These are phyloP conservation scores for Chrysoporthe austroafricana DNA, from an alignment of 2,329 filamentous ascomycete species.

Conservation along the genomic window DNA sequence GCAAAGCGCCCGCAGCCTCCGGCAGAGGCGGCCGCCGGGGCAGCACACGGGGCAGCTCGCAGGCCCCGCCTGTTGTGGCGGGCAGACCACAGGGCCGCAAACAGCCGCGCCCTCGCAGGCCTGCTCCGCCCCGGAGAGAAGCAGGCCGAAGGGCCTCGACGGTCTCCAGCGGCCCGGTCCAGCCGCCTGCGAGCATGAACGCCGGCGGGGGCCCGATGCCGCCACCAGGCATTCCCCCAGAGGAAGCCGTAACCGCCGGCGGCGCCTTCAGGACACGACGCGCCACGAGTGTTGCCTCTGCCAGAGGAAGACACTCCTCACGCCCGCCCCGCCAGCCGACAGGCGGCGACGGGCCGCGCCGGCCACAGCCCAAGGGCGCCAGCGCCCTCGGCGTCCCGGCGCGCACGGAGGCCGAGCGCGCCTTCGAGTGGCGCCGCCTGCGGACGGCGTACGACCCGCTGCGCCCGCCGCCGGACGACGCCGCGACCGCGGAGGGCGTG, in stretches of 20 bases:
- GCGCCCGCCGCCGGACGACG: constrained; percentile 9
- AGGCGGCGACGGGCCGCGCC: no score
- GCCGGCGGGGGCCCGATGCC: neutral
- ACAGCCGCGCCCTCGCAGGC: no score
- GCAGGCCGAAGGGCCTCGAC: no score
- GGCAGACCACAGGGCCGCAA: neutral
- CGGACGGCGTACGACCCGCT: constrained; percentile 18
- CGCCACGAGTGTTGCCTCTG: no score
- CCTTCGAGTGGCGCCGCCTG: neutral
- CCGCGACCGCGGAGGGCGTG: constrained; percentile 19
- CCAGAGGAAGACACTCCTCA: accelerated
- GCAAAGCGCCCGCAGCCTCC: neutral
- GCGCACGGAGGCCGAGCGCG: constrained; percentile 1
- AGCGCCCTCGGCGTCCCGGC: no score
- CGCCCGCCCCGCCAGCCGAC: no score
- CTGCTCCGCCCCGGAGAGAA: neutral
- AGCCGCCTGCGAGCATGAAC: neutral
- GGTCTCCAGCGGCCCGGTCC: neutral
- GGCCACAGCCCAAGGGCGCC: no score
- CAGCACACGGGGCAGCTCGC: neutral
- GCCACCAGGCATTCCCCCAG: neutral
- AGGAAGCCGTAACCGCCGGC: no score
- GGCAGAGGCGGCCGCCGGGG: no score
- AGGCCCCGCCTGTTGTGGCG: neutral
- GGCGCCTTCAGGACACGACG: no score